Evolutionary conservation across 148 eudicot genomes (phyloP), one percentile per base, ranked within the genome.

Genomic region (Vaccinium corymbosum): DNA sequence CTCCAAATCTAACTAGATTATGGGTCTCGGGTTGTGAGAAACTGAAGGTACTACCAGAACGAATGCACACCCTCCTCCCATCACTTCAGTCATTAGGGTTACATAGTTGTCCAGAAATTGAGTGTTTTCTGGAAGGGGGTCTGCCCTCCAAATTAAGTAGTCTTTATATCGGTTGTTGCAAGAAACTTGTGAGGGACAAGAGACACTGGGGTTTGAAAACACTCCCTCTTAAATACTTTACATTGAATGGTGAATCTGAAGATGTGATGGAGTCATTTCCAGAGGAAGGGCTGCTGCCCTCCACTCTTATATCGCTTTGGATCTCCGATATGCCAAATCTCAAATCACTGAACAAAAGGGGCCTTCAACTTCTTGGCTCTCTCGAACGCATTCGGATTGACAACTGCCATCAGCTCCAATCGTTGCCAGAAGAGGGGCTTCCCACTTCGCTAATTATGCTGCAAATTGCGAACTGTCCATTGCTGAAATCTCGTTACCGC

Each of bases 1-100:
- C 80, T 76, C 80, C 80, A 1, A 76, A 50, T 22, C 59, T 49
- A 2, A 3, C 29, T 6, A 4, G 0, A 20, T 9, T 22, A 1
- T 0, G 0, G 0, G 16, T 76, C 22, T 0, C 0, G 1, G 6
- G 0, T 12, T 76, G 80, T 35, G 13, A 49, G 1, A 49, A 76
- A 0, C 6, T 76, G 1, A 76, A 76, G 57, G 50, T 35, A 1
- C 79, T 76, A 0, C 79, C 79, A 38, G 5, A 38, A 38, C 42
- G 42, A 38, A 38, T 38, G 42, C 6, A 38, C 42, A 38, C 6
- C 6, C 42, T 38, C 42, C 6, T 3, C 42, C 42, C 42, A 0
- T 38, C 42, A 0, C 42, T 38, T 38, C 0, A 3, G 6, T 0
- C 4, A 3, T 38, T 38, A 38, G 0, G 5, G 6, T 38, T 38